phyloP scores from a whole-genome alignment of 2,329 filamentous ascomycete species.

The Ophiostoma tasmaniense region DNA sequence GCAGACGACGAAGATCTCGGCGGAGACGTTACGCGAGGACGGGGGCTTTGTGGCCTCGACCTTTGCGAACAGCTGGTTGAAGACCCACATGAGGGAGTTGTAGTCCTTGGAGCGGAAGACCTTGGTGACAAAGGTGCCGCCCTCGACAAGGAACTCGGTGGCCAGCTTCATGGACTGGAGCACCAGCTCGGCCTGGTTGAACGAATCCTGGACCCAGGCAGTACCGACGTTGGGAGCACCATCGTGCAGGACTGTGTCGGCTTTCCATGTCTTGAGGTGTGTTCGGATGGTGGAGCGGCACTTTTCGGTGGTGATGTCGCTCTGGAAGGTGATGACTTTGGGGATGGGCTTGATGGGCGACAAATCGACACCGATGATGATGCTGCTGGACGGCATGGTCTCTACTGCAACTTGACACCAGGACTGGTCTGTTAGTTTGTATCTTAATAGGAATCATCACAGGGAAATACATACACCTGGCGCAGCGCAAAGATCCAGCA shows the following conservation, averaged over 20 bases:
- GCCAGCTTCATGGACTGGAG: slow-evolving; percentile 87
- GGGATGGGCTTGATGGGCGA: slow-evolving; percentile 94
- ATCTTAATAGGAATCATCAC: too few species aligned
- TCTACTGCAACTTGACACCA: slow-evolving; percentile 97
- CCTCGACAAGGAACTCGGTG: slow-evolving; percentile 82
- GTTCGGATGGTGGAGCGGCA: slow-evolving; percentile 81
- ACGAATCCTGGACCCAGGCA: slow-evolving; percentile 96
- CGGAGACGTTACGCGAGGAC: slow-evolving; percentile 89
- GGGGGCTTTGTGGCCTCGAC: slow-evolving; percentile 97
- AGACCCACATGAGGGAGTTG: slow-evolving; percentile 91
- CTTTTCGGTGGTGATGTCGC: slow-evolving; percentile 96
- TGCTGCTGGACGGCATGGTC: slow-evolving; percentile 80
- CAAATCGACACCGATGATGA: slow-evolving; percentile 92
- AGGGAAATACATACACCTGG: slow-evolving; percentile 59
- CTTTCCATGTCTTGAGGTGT: slow-evolving; percentile 93
- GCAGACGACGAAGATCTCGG: slow-evolving; percentile 98
- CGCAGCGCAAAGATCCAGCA: slow-evolving; percentile 94
- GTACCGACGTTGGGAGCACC: slow-evolving; percentile 97
- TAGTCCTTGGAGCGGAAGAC: slow-evolving; percentile 97
- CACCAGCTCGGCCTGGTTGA: slow-evolving; percentile 89
- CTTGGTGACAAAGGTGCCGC: slow-evolving; percentile 93
- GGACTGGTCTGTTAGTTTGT: slow-evolving; percentile 45
- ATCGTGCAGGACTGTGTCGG: slow-evolving; percentile 90
- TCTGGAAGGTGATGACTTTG: slow-evolving; percentile 88
- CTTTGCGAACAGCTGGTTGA: slow-evolving; percentile 90